Evolutionary conservation across 352 stramenopile genomes (phyloP), one percentile per base, ranked within the genome.

Genomic region (Pythium plurisporium): DNA sequence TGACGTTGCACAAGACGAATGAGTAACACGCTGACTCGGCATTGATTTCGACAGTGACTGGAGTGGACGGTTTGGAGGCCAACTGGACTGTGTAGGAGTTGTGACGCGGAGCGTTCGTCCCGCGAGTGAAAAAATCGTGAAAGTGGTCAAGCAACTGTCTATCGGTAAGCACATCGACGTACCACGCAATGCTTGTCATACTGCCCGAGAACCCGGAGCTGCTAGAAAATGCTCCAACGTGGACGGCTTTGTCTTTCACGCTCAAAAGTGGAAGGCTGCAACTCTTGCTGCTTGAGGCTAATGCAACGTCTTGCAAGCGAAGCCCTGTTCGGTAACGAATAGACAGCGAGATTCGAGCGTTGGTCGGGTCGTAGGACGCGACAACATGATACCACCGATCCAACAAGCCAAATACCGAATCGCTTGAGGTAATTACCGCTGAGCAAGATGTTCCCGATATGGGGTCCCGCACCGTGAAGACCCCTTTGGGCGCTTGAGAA

Each of bases 1-100:
- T 82, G 6, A 80, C 64, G 59, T 92, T 89, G 58, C 82, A 92
- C 7, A 88, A 46, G 23, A 79, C 74, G 46, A 88, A 92, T n/a
- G 79, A 66, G 29, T 90, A 90, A 53, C 82, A 90, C n/a, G 64
- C 44, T 1, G 29, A 67, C 29, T 92, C 79, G 0, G 72, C 62
- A 19, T 77, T 70, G 1, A 87, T 40, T 5, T 74, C 65, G 11
- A 92, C 65, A 0, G 63, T 73, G 3, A 92, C 82, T 20, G 69
- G 57, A 4, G 67, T 74, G 26, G 67, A 19, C 0, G 82, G 82
- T 37, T 72, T 77, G 0, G 79, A 72, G 1, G 50, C 50, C 14
- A 92, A 58, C 2, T 62, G 52, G 40, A 92, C 54, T 0, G 73
- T 58, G 37, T 90, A 89, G 14, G 72, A 70, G 45, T 79, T 82